Base-by-base conservation (phyloP, 805 yeast genomes). In the Zygoascus bituminiphila region DNA sequence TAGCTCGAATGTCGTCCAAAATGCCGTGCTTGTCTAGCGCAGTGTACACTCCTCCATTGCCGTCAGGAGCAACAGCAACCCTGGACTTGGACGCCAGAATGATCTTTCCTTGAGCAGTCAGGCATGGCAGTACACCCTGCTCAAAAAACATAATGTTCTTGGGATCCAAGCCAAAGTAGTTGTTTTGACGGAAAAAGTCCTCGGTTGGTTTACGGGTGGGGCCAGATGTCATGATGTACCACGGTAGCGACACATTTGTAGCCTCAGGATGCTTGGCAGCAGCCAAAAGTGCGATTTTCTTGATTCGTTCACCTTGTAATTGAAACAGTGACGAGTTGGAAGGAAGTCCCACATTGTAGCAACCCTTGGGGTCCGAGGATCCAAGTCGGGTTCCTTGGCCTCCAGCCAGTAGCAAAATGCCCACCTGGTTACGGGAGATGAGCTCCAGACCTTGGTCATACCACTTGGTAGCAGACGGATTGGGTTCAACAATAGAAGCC, bases 321-420 rank as follows among this genome's bases (percentile, higher is more conserved):
- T 88, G 96, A 66, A 93, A 93, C 50, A 93, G 70, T 1, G 95
- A 78, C 63, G 87, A 87, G 29, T 75, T 73, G 2, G 95, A 85
- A 1, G 96, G 96, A 44, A 93, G 75, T 0, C 83, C 83, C 52
- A 93, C 82, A 63, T 91, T 78, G 62, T 79, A 93, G 66, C 97
- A 91, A 1, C 99, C 99, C 66, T 93, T 93, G 33, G 99, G 99
- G 22, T 71, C 78, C 3, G 80, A 70, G 1, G 96, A 88, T 1
- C 98, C 98, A 47, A 93, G 72, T 53, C 99, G 75, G 6, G 97
- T 85, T 26, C 99, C 99, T 66, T 93, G 98, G 44, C 99, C 99
- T 49, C 99, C 99, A 10, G 99, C 97, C 85, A 93, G 83, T 46
- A 93, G 72, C 39, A 93, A 73, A 4, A 93, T 91, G 29, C 88